Evolutionary conservation across 805 yeast species (phyloP), one percentile per base, ranked within the genome.

Genomic region (Nakazawaea peltata): DNA sequence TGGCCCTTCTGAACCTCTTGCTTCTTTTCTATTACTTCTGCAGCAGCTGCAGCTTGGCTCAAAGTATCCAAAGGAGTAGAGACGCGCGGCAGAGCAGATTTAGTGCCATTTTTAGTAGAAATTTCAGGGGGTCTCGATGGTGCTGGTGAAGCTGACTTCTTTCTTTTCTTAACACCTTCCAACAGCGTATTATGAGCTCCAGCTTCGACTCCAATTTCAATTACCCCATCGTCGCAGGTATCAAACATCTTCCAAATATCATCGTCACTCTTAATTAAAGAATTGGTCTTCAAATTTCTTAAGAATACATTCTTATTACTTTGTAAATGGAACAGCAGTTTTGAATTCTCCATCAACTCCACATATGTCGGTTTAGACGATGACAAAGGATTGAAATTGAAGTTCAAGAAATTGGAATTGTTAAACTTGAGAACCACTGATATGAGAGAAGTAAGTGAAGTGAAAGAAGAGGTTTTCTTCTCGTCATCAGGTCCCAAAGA

Each of bases 301-400:
- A 37, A 19, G 19, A 29, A 29, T 11, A 37, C 28, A 26, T 26
- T 21, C 12, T 55, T 56, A 10, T 21, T 8, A 7, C 47, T 41
- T 12, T 63, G 57, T 22, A 77, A 69, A n/a, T 71, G 69, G 54
- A 88, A 88, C 17, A 88, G 82, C 33, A 68, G 63, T 36, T 74
- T 74, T 12, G 85, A 86, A 51, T 86, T 87, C 38, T 81, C 83
- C 10, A 86, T 47, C n/a, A 88, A 57, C 55, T 88, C 97, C 19
- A 68, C 49, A 26, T 78, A 59, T 0, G 92, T 79, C 2, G 97
- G 97, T 5, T 94, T 81, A 0, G 94, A 81, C 30, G 81, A 73
- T 43, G 75, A 72, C 31, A 65, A 55, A 4, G 75, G 66, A 11
- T 82, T 74, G 53, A 70, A 88, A 3, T 74, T 69, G 48, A 88